These are phyloP conservation scores for Oryza coarctata DNA, from an alignment of 176 grass and related monocot genomes.

Conservation along the genomic window DNA sequence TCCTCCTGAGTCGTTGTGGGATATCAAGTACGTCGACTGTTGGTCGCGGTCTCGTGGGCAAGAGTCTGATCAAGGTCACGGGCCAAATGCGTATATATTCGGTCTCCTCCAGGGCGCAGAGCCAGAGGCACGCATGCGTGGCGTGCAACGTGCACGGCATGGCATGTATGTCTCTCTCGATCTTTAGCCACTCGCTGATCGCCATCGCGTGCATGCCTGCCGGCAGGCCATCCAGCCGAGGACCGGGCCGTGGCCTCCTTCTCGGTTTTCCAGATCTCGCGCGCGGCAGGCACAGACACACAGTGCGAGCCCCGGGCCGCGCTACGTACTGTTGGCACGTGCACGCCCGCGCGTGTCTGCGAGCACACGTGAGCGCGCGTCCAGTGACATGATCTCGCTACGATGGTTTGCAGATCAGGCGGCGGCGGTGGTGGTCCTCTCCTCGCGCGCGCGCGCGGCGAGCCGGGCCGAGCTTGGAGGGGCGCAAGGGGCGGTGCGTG, in stretches of 20 bases:
- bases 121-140: neutral
- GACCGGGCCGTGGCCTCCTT: neutral
- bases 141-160: neutral
- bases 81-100: neutral
- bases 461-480: no score
- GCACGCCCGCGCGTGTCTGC: neutral
- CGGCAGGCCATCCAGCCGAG: no score
- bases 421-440: no score
- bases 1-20: neutral
- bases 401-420: neutral
- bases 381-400: neutral
- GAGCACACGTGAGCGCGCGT: conserved; percentile 38
- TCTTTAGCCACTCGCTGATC: no score
- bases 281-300: neutral
- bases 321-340: conserved; percentile 47
- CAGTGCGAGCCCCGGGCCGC: neutral
- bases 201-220: no score
- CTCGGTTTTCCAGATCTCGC: conserved; percentile 16
- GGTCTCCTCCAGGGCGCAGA: neutral
- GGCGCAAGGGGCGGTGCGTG: neutral
- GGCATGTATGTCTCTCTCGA: neutral
- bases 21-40: neutral
- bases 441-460: no score
- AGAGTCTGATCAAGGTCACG: neutral
- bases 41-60: neutral